These are phyloP conservation scores for Tolypocladium amazonense DNA, from an alignment of 2,329 filamentous ascomycete species.

Conservation along the genomic window DNA sequence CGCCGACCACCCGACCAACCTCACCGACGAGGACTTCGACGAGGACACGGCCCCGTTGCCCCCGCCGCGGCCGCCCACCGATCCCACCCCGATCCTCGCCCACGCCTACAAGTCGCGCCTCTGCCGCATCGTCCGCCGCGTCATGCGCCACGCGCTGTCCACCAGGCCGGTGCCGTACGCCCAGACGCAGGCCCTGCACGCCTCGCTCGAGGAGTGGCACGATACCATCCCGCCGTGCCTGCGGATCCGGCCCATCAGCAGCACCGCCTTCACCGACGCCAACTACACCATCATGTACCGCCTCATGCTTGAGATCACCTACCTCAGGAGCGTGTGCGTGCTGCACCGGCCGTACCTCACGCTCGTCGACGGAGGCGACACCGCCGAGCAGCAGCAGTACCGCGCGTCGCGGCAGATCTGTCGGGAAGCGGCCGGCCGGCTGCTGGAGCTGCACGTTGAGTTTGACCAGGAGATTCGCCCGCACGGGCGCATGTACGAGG, in stretches of 20 bases:
- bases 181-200: slow-evolving; percentile 23
- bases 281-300: slow-evolving; percentile 36
- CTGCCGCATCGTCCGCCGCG: slow-evolving; percentile 30
- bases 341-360: slow-evolving; percentile 38
- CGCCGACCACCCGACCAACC: slow-evolving; percentile 32
- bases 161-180: slow-evolving; percentile 25
- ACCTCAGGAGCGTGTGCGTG: slow-evolving; percentile 36
- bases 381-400: slow-evolving; percentile 20
- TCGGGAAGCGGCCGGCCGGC: slow-evolving; percentile 29
- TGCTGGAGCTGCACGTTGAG: slow-evolving; percentile 36
- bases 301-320: slow-evolving; percentile 36
- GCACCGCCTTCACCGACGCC: slow-evolving; percentile 30
- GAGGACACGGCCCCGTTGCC: slow-evolving; percentile 32
- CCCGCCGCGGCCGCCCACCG: slow-evolving; percentile 27
- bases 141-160: slow-evolving; percentile 29
- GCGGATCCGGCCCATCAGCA: slow-evolving; percentile 28
- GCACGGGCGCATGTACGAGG: slow-evolving; percentile 39
- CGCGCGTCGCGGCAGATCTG: slow-evolving; percentile 29
- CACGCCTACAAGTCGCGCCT: slow-evolving; percentile 31
- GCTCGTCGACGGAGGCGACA: slow-evolving; percentile 14
- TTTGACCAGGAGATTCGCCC: slow-evolving; percentile 32
- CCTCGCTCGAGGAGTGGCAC: slow-evolving; percentile 26
- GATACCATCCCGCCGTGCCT: slow-evolving; percentile 26
- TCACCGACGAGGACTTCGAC: slow-evolving; percentile 41
- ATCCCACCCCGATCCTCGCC: slow-evolving; percentile 32